Conservation (phyloP, 768 basidiomycete species). For the Mycena rosella region DNA sequence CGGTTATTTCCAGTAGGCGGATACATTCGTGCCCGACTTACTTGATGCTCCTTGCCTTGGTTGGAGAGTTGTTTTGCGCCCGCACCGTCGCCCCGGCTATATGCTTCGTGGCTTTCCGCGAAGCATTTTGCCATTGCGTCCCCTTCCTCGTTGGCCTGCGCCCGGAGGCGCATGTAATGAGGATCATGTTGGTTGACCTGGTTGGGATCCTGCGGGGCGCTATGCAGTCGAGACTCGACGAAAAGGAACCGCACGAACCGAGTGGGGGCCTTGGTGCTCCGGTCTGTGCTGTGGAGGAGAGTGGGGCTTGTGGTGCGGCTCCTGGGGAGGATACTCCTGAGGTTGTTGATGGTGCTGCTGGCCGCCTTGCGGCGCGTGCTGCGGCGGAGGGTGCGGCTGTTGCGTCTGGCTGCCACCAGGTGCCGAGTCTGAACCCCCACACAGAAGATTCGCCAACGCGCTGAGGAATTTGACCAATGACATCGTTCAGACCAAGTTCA, state of each 20-base stretch:
- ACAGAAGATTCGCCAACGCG: conserved; percentile 11
- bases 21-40: conserved; percentile 20
- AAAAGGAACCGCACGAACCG: conserved; percentile 5
- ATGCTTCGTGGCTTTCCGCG: conserved; percentile 81
- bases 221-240: background rate
- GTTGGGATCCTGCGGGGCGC: conserved; percentile 56
- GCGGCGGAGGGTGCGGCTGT: background rate
- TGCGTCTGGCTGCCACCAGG: background rate
- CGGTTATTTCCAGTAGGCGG: background rate
- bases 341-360: conserved; percentile 4
- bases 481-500: conserved; percentile 1
- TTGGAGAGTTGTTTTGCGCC: conserved; percentile 85
- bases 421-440: conserved; percentile 14
- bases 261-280: background rate
- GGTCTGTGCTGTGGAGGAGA: conserved; percentile 15
- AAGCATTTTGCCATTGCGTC: conserved; percentile 82
- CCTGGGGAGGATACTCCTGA: background rate
- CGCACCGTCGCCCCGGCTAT: conserved; percentile 78
- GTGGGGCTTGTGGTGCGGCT: conserved; percentile 4
- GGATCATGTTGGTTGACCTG: conserved; percentile 77
- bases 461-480: conserved; percentile 17
- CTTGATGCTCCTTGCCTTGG: conserved; percentile 84
- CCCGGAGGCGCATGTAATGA: conserved; percentile 78
- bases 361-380: background rate
- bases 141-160: conserved; percentile 82